Percentiles rank a stretch among this genome's conserved stretches.
Evolutionary conservation across 192 early-diverging fungal species (phyloP).

Genomic region (Podila clonocystis): DNA sequence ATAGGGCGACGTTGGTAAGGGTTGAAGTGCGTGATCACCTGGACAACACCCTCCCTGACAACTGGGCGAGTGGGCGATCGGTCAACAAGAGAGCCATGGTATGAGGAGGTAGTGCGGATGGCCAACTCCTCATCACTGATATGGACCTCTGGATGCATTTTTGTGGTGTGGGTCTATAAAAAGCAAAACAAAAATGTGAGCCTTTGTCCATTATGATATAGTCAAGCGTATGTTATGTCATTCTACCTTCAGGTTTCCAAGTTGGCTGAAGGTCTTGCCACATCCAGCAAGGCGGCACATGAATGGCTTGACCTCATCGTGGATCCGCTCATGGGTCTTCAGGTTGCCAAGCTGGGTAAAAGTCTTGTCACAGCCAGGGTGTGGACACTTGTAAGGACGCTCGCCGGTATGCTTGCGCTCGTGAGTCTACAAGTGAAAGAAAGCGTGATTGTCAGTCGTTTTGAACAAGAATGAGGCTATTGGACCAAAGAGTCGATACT

Average conservation of each 20-base stretch:
- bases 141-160: conserved; percentile 38
- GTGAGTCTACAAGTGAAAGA: conserved; percentile 28
- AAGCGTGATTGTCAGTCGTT: not conserved
- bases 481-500: not conserved
- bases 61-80: not conserved
- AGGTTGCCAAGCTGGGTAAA: conserved; percentile 87
- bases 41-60: conserved; percentile 26
- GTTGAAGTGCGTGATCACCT: conserved; percentile 34
- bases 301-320: conserved; percentile 81
- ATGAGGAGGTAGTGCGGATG: not conserved
- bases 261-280: conserved; percentile 77
- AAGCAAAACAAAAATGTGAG: not conserved
- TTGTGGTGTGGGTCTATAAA: conserved; percentile 45
- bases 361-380: conserved; percentile 77
- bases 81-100: not conserved
- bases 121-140: conserved; percentile 44
- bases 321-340: conserved; percentile 85
- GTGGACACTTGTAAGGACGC: conserved; percentile 68
- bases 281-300: conserved; percentile 73
- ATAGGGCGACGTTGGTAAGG: conserved; percentile 46
- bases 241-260: conserved; percentile 71
- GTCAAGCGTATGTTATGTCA: not conserved
- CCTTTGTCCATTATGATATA: not conserved
- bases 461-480: not conserved
- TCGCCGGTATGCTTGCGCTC: conserved; percentile 71